Evolutionary conservation across 2,329 filamentous ascomycete species (phyloP).

Genomic region (Fusarium cicatricum): DNA sequence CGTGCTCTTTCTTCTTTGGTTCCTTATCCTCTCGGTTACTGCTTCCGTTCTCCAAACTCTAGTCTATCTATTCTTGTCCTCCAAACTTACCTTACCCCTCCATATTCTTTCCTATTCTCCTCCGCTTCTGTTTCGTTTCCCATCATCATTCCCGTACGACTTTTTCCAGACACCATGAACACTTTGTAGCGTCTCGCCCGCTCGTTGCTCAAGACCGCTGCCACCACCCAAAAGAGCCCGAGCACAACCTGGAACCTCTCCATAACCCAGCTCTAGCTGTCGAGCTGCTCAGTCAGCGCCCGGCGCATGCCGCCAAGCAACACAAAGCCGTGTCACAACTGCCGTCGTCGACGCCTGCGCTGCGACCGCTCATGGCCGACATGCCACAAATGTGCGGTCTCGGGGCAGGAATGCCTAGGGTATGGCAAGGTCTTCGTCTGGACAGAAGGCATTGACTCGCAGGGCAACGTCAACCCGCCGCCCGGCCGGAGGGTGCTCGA

Average conservation of each 20-base stretch:
- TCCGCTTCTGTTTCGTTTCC: constrained; percentile 11
- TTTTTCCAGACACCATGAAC: constrained; percentile 31
- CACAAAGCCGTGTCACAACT: constrained; percentile 66
- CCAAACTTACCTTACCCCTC: constrained; percentile 6
- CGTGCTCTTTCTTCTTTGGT: no score
- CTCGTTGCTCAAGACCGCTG: constrained; percentile 34
- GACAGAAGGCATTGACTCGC: constrained; percentile 61
- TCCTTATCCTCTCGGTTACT: no score
- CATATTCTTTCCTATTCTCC: constrained; percentile 18
- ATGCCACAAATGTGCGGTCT: constrained; percentile 66
- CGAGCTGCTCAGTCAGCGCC: constrained; percentile 39
- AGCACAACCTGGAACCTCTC: constrained; percentile 25
- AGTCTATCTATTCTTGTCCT: not conserved
- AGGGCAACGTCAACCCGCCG: constrained; percentile 54
- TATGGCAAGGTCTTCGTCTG: constrained; percentile 69
- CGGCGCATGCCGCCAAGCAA: constrained; percentile 48
- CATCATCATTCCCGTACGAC: constrained; percentile 2
- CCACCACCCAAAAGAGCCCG: constrained; percentile 24
- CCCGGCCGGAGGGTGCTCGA: constrained; percentile 35
- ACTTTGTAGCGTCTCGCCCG: constrained; percentile 28
- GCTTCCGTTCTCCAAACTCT: not conserved
- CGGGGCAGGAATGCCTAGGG: constrained; percentile 66
- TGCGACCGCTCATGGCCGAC: constrained; percentile 68
- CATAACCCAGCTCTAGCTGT: constrained; percentile 14
- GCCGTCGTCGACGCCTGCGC: constrained; percentile 66